A percentile compares a stretch with the other conserved stretches of the same genome.
Conservation (phyloP, 495 filamentous ascomycete genomes). For the Friedmanniomyces endolithicus region DNA sequence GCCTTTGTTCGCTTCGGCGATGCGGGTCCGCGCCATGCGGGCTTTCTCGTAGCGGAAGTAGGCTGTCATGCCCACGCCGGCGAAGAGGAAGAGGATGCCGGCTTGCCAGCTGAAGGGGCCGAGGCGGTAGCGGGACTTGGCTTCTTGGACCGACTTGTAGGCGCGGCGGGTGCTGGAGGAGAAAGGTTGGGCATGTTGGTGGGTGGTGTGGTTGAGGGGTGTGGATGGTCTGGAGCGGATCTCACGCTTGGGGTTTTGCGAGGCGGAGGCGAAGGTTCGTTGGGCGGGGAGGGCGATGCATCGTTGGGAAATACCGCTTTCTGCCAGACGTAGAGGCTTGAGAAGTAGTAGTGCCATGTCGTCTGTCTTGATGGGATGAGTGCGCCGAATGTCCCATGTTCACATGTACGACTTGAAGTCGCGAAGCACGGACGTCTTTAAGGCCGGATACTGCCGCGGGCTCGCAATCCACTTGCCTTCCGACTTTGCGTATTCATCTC, state of each 20-base stretch:
- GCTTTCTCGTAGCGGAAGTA: constrained; percentile 90
- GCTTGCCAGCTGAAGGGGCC: constrained; percentile 81
- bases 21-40: constrained; percentile 69
- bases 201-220: neutral
- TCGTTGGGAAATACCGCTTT: constrained; percentile 59
- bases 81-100: constrained; percentile 69
- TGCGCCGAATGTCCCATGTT: no score
- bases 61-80: constrained; percentile 61
- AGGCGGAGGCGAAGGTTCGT: constrained; percentile 9
- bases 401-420: no score
- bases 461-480: no score
- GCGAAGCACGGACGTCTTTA: no score
- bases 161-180: constrained; percentile 10
- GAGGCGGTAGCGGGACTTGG: constrained; percentile 14
- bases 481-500: no score
- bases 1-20: constrained; percentile 85
- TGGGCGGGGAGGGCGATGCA: constrained; percentile 1
- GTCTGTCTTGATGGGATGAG: neutral
- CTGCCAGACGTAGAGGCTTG: constrained; percentile 74
- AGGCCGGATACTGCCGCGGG: no score
- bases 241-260: constrained; percentile 14
- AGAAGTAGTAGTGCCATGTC: constrained; percentile 24
- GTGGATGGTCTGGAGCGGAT: constrained; percentile 12
- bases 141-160: constrained; percentile 25
- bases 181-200: constrained; percentile 4